Evolutionary conservation across 805 yeast species (phyloP).

Genomic region (Candida khao-thaluensis): DNA sequence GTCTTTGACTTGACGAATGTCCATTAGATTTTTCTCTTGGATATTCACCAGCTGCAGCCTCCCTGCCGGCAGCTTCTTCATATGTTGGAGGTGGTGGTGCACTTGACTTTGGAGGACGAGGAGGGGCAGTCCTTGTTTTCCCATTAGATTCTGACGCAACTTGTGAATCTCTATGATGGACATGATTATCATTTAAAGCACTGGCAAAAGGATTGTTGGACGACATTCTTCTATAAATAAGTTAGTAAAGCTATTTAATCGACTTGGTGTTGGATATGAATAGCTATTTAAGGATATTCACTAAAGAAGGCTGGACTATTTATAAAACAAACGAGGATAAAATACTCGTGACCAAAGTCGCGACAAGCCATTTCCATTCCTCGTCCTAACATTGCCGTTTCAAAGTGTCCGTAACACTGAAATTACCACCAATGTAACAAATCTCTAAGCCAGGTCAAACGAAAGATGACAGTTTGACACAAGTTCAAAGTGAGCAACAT

Average conservation of each 20-base stretch:
- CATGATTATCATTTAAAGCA: slow-evolving; percentile 39
- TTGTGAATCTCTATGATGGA: slow-evolving; percentile 38
- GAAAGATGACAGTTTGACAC: too few species aligned
- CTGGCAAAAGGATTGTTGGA: slow-evolving; percentile 57
- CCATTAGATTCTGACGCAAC: slow-evolving; percentile 23
- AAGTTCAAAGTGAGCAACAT: too few species aligned
- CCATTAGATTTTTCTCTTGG: slow-evolving; percentile 50
- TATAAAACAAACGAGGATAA: too few species aligned
- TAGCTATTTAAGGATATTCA: too few species aligned
- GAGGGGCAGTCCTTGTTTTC: slow-evolving; percentile 14
- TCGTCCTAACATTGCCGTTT: slow-evolving; percentile 2
- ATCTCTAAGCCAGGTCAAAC: too few species aligned
- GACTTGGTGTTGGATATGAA: too few species aligned
- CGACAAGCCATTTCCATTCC: neutral
- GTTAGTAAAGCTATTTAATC: slow-evolving; percentile 15
- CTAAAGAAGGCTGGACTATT: slow-evolving; percentile 2
- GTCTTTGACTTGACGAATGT: slow-evolving; percentile 10
- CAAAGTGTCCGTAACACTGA: slow-evolving; percentile 3
- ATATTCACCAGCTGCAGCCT: slow-evolving; percentile 41
- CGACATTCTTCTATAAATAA: slow-evolving; percentile 29
- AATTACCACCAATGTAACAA: too few species aligned
- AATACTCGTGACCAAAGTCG: slow-evolving; percentile 4
- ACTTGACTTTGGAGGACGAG: slow-evolving; percentile 33
- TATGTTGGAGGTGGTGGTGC: slow-evolving; percentile 60
- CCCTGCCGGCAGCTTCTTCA: slow-evolving; percentile 64